phyloP scores from a whole-genome alignment of 345 rosid species.

The Euphorbia tirucalli region DNA sequence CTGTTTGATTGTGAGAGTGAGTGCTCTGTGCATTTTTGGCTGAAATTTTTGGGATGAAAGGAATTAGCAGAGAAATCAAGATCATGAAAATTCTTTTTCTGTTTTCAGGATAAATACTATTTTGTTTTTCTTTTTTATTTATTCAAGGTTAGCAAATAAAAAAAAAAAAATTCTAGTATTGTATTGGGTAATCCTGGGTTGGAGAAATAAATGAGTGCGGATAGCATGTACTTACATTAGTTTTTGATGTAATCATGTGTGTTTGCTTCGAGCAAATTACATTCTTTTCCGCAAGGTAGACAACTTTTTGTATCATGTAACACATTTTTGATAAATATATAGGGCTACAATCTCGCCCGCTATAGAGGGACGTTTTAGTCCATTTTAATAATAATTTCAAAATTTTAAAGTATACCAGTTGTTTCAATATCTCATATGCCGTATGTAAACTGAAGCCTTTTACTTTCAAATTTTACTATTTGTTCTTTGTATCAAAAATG shows the following conservation, averaged over 20 bases:
- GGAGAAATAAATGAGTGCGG: conserved; percentile 11
- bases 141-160: conserved; percentile 23
- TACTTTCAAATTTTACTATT: no score
- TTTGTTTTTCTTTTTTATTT: no score
- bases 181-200: no score
- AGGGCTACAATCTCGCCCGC: neutral
- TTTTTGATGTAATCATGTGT: conserved; percentile 4
- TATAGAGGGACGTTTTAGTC: neutral
- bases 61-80: neutral
- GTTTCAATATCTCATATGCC: no score
- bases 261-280: conserved; percentile 16
- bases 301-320: neutral
- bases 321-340: neutral
- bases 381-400: neutral
- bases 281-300: neutral
- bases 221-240: neutral
- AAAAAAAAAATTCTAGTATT: neutral
- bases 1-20: conserved; percentile 44
- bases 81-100: neutral
- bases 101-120: neutral
- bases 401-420: neutral
- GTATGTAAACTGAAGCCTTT: no score
- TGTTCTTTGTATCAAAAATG: no score
- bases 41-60: conserved; percentile 1
- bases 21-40: neutral